A percentile compares a stretch with the other conserved stretches of the same genome.
Evolutionary conservation across 345 rosid genomes (phyloP).

Genomic region (Eucalyptus regnans): DNA sequence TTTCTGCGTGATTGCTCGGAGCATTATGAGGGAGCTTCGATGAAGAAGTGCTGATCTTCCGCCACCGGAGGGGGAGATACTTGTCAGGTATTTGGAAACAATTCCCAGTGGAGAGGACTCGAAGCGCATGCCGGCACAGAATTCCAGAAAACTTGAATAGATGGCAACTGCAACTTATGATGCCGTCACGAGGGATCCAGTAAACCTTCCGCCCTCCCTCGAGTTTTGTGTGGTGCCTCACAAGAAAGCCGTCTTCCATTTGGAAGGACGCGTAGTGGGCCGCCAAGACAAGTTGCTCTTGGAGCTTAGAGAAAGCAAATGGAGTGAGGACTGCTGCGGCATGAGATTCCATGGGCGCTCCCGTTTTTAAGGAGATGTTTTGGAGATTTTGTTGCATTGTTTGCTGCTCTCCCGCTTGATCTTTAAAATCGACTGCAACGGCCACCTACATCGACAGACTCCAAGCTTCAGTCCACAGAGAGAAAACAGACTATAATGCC

Average conservation of each 20-base stretch:
- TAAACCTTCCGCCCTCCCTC: conserved; percentile 92
- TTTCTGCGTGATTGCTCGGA: conserved; percentile 39
- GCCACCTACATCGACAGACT: conserved; percentile 44
- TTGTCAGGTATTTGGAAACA: conserved; percentile 90
- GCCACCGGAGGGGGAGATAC: conserved; percentile 86
- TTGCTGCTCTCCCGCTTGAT: conserved; percentile 93
- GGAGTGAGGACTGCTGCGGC: conserved; percentile 86
- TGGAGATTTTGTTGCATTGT: conserved; percentile 95
- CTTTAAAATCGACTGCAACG: conserved; percentile 82
- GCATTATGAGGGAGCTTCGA: conserved; percentile 32
- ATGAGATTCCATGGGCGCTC: conserved; percentile 95
- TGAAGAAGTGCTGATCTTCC: conserved; percentile 38
- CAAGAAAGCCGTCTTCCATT: conserved; percentile 73
- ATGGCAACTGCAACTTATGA: conserved; percentile 91
- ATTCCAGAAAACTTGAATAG: conserved; percentile 92
- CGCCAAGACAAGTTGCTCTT: conserved; percentile 89
- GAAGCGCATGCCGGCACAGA: conserved; percentile 88
- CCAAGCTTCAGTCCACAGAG: neutral
- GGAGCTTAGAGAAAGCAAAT: conserved; percentile 91
- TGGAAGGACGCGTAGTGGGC: conserved; percentile 94
- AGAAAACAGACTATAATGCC: neutral
- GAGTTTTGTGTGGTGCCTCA: conserved; percentile 85
- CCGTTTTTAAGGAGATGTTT: conserved; percentile 77
- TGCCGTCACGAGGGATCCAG: conserved; percentile 84
- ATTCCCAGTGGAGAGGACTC: conserved; percentile 84